Base-by-base conservation (phyloP, 1,284 basidiomycete genomes). In the Moesziomyces globuligerus region DNA sequence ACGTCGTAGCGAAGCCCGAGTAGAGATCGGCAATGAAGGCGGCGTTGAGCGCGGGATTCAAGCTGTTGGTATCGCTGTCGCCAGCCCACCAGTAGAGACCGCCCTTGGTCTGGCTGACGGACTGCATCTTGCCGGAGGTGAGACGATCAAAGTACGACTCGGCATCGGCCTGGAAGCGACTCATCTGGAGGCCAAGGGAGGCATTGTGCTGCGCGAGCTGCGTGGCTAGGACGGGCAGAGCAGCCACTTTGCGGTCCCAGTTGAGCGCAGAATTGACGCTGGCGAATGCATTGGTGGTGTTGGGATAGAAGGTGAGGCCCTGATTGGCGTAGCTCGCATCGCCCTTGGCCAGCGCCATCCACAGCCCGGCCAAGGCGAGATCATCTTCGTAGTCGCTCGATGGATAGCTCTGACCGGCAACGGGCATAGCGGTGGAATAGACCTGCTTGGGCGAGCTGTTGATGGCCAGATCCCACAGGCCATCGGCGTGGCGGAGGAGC, bases 161-260 rank as follows among this genome's bases (percentile, higher is more conserved):
- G 1, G 89, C 87, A 71, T 89, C 87, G 3, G 68, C 78, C 78
- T 89, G 88, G 91, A 92, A 95, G 11, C 84, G 82, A 1, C 87
- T 86, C 34, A 88, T 72, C 75, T 90, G 88, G 15, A 64, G 86
- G 83, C 88, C 87, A 26, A 93, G 85, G 56, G 89, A 89, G 0
- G 84, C 83, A 46, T 84, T 77, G 17, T 83, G 79, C 23, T 79
- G 62, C 1, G 84, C 80, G 8, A 84, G 61, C 69, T 86, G 85
- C 1, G 83, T 80, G 49, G 91, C 91, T 11, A 95, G 84, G 18
- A 95, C 86, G 39, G 89, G 87, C 0, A 91, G 79, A 1, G 89
- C 91, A 3, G 92, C 90, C 0, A 87, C 86, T 81, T 91, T 91
- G 2, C 88, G 88, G 79, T 94, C 93, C 93, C 94, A 96, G 79